Base-by-base conservation (phyloP, 2,329 filamentous ascomycete species). In the Calonectria naviculata region DNA sequence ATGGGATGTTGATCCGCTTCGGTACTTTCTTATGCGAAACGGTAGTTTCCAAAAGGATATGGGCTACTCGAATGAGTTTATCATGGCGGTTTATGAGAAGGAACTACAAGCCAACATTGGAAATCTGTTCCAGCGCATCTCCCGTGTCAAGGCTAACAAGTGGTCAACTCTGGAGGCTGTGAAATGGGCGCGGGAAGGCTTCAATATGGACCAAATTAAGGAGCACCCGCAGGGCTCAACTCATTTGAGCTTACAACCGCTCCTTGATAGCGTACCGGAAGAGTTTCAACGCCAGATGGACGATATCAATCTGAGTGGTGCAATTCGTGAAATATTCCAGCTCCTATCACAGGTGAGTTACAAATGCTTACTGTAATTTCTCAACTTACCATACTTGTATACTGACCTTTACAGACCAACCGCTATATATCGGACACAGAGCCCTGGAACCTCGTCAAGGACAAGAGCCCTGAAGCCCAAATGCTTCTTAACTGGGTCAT, bases 1-100 rank as follows among this genome's bases (percentile, higher is more conserved):
- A 8, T 99, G 95, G 84, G 95, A 95, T 3, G 87, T 95, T 5
- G 97, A 99, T 81, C 89, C 92, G 1, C 91, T 99, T 88, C 93
- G 97, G 12, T 98, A 94, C 84, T 99, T 96, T 82, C 89, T 99
- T 74, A 90, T 95, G 73, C 90, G 93, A 72, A 93, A 95, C 72
- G 95, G 95, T 47, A 93, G 92, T 26, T 90, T 98, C 38, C 85
- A 85, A 17, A 87, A 94, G 68, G 97, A 99, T 80, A 89, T 94
- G 34, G 92, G 95, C 81, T 99, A 98, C 80, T 92, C 93, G 72
- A 99, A 98, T 80, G 84, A 88, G 17, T 87, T 90, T 70, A 93
- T 99, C 72, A 90, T 93, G 52, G 87, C 90, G 17, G 88, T 91
- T 70, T 98, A 98, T 83, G 93, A 93, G 80, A 97, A 95, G 78